Conservation (phyloP, 2,329 filamentous ascomycete genomes). For the Passalora sequoiae region DNA sequence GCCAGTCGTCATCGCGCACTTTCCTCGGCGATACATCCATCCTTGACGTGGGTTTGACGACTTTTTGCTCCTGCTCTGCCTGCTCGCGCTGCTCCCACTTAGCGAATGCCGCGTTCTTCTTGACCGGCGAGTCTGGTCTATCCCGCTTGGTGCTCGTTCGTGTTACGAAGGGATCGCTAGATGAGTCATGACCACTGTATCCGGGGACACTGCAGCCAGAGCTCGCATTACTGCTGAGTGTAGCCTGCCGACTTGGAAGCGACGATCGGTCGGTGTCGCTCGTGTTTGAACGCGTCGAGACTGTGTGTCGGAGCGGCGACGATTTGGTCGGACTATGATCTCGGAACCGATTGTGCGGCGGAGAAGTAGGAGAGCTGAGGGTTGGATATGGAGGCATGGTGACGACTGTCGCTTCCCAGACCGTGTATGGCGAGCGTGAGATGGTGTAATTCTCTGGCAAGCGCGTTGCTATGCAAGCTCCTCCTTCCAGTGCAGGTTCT, state of each 20-base stretch:
- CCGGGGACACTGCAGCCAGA: conserved; percentile 25
- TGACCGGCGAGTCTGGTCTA: conserved; percentile 34
- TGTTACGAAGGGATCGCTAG: conserved; percentile 30
- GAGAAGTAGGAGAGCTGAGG: conserved; percentile 29
- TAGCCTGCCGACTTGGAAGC: conserved; percentile 27
- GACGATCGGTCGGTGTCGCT: conserved; percentile 31
- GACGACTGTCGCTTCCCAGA: neutral
- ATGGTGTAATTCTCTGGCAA: conserved; percentile 1
- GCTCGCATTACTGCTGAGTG: conserved; percentile 29
- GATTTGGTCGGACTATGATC: conserved; percentile 33
- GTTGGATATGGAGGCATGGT: conserved; percentile 24
- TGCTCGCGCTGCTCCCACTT: conserved; percentile 30
- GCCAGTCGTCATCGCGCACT: conserved; percentile 32
- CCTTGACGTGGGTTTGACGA: conserved; percentile 16
- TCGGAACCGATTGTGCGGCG: conserved; percentile 30
- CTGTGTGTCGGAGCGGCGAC: conserved; percentile 32
- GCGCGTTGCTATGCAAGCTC: conserved; percentile 15
- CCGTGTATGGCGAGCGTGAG: neutral
- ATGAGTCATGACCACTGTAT: conserved; percentile 25
- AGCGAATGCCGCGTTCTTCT: conserved; percentile 34
- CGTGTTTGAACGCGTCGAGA: conserved; percentile 32
- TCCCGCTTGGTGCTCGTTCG: conserved; percentile 29
- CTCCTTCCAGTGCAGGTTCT: neutral
- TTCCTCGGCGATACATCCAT: conserved; percentile 31
- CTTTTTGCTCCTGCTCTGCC: conserved; percentile 20